These are phyloP conservation scores for Phytophthora crassamura DNA, from an alignment of 352 stramenopile genomes.

Conservation along the genomic window DNA sequence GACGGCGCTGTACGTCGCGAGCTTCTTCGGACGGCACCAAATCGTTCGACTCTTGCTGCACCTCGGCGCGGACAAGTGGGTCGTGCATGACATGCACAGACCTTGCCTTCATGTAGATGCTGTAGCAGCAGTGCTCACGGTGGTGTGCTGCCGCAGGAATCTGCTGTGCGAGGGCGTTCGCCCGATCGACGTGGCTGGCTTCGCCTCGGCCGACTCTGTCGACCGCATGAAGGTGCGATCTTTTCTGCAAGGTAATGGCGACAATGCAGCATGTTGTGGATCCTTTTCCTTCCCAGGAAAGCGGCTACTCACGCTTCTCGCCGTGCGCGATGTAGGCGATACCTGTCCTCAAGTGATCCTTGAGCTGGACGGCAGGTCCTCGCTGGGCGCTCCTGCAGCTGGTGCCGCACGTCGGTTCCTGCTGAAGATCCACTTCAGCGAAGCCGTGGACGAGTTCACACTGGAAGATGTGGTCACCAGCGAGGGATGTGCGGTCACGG, in stretches of 20 bases:
- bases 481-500: conserved; percentile 37
- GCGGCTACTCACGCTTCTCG: not conserved
- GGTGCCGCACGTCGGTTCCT: conserved; percentile 13
- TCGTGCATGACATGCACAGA: conserved; percentile 10
- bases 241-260: conserved; percentile 54
- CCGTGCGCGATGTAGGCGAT: conserved; percentile 16
- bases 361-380: conserved; percentile 26
- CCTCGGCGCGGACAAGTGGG: conserved; percentile 70
- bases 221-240: conserved; percentile 74
- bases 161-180: conserved; percentile 53
- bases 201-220: conserved; percentile 45
- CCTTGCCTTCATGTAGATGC: not conserved
- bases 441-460: conserved; percentile 68
- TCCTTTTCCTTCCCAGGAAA: not conserved
- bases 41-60: conserved; percentile 55
- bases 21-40: conserved; percentile 65
- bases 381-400: conserved; percentile 15
- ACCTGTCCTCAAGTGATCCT: conserved; percentile 31
- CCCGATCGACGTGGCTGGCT: conserved; percentile 56
- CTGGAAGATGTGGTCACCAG: conserved; percentile 52
- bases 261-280: not conserved
- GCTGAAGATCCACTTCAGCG: conserved; percentile 79
- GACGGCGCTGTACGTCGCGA: conserved; percentile 71
- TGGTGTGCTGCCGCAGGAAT: conserved; percentile 40
- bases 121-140: not conserved